These are phyloP conservation scores for Coccomyxa sp. DNA, from an alignment of 139 green algal species.

Conservation along the genomic window DNA sequence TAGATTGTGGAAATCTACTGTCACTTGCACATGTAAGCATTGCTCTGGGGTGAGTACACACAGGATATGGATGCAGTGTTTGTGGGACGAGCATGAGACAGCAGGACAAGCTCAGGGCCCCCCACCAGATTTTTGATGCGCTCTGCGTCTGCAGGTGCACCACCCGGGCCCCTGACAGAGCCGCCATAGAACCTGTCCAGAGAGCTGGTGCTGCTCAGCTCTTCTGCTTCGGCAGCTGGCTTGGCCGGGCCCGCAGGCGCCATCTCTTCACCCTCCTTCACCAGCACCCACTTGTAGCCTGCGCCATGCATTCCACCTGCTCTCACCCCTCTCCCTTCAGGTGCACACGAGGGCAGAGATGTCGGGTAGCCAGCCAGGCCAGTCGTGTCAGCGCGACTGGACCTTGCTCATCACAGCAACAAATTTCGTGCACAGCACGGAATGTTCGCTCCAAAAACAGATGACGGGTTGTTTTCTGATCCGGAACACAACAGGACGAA, in stretches of 20 bases:
- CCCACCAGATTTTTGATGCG: background rate
- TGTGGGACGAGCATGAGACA: background rate
- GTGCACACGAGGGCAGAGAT: too few species aligned
- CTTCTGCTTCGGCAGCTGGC: background rate
- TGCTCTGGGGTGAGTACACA: background rate
- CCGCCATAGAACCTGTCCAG: background rate
- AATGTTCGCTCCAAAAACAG: background rate
- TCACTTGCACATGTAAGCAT: background rate
- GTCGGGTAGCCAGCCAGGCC: background rate
- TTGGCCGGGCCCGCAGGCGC: background rate
- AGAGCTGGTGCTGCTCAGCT: background rate
- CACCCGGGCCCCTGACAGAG: constrained; percentile 5
- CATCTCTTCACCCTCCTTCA: constrained; percentile 28
- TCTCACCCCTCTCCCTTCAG: too few species aligned
- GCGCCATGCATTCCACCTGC: background rate
- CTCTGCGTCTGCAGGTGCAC: background rate
- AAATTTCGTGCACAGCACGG: background rate
- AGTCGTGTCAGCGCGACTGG: background rate
- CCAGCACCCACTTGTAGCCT: constrained; percentile 63
- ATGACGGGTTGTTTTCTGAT: background rate
- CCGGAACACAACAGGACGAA: background rate
- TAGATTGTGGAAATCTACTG: background rate
- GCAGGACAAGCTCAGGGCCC: too few species aligned
- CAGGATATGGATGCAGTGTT: background rate
- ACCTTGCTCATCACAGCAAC: background rate